Percentiles rank a stretch among this genome's conserved stretches.
Conservation (phyloP, 805 yeast genomes). For the Tanozyma kutaoensis region DNA sequence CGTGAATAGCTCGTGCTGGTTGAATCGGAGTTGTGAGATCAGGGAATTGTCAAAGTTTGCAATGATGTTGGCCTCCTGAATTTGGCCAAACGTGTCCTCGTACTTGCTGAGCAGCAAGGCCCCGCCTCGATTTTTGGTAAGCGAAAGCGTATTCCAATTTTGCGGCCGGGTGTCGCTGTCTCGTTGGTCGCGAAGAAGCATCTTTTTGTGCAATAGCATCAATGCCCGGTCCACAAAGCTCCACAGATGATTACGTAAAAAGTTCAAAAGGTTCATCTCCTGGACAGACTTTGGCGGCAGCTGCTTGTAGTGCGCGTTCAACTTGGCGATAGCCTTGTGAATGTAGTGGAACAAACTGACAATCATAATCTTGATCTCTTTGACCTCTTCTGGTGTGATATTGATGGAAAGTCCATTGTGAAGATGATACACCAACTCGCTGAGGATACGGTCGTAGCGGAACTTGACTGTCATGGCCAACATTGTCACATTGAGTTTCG, state of each 20-base stretch:
- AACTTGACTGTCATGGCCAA: constrained; percentile 42
- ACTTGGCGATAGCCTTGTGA: constrained; percentile 31
- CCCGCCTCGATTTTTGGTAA: constrained; percentile 8
- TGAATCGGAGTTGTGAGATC: constrained; percentile 21
- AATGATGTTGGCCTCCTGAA: constrained; percentile 25
- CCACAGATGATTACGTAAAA: constrained; percentile 35
- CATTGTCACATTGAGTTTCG: constrained; percentile 28
- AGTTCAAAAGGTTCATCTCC: constrained; percentile 30
- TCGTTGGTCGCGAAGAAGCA: constrained; percentile 17
- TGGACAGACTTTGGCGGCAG: constrained; percentile 24
- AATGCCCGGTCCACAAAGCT: constrained; percentile 43
- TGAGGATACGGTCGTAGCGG: constrained; percentile 35
- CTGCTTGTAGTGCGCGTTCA: constrained; percentile 18
- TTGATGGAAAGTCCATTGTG: constrained; percentile 34
- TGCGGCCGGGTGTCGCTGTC: background rate
- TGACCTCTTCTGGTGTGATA: constrained; percentile 27
- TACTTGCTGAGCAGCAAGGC: constrained; percentile 18
- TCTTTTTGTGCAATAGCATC: constrained; percentile 29
- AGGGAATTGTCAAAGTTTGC: constrained; percentile 22
- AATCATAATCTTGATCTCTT: constrained; percentile 33
- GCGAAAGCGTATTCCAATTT: constrained; percentile 1
- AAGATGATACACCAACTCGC: constrained; percentile 37
- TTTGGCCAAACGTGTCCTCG: constrained; percentile 26
- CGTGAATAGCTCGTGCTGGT: constrained; percentile 25
- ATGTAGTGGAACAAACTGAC: constrained; percentile 36